Percentiles rank a stretch among this genome's conserved stretches.
phyloP scores from a whole-genome alignment of 331 rosid genomes.

The Malus hybrid region DNA sequence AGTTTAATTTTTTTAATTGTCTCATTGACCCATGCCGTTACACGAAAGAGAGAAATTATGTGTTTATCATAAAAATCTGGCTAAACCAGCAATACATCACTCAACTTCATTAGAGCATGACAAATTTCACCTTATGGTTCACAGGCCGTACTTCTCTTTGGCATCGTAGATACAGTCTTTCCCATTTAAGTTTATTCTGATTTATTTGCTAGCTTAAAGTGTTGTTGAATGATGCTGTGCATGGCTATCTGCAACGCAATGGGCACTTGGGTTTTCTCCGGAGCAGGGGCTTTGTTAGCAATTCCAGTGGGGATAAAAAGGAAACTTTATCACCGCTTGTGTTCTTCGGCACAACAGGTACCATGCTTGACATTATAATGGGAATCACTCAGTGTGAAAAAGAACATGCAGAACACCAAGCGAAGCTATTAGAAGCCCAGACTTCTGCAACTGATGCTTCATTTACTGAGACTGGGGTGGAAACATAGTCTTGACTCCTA shows the following conservation, averaged over 20 bases:
- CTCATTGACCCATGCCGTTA: not conserved
- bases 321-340: constrained; percentile 84
- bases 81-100: not conserved
- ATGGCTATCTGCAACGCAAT: constrained; percentile 44
- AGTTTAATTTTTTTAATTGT: not conserved
- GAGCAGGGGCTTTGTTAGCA: constrained; percentile 84
- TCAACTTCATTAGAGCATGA: not conserved
- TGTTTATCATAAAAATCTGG: too few relatives aligned
- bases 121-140: not conserved
- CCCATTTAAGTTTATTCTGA: not conserved
- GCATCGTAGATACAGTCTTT: not conserved
- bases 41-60: not conserved
- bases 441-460: constrained; percentile 32
- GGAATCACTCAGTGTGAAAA: constrained; percentile 76
- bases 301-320: constrained; percentile 92
- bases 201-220: not conserved
- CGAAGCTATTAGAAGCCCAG: constrained; percentile 66
- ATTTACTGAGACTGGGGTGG: constrained; percentile 20
- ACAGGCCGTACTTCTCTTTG: not conserved
- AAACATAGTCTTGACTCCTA: constrained; percentile 25
- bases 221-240: constrained; percentile 8
- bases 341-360: constrained; percentile 87
- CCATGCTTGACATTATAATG: constrained; percentile 83
- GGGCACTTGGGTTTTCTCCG: constrained; percentile 95
- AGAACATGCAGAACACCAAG: constrained; percentile 88